Evolutionary conservation across 106 monocot species (phyloP).

Genomic region (Apostasia shenzhenica): DNA sequence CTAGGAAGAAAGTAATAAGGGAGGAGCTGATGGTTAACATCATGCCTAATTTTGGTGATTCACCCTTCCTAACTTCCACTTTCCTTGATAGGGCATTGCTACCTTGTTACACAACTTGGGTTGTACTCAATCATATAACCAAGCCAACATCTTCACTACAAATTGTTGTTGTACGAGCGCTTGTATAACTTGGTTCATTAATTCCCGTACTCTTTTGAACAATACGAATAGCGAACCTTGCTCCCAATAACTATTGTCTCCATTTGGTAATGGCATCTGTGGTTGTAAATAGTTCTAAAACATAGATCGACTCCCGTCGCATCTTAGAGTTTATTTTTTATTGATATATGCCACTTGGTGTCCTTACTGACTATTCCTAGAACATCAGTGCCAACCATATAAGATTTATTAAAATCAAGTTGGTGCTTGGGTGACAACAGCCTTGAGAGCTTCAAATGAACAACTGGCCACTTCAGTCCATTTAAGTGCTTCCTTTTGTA

Average conservation of each 20-base stretch:
- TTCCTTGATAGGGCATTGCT: slow-evolving; percentile 1
- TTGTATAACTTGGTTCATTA: background rate
- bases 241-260: slow-evolving; percentile 4
- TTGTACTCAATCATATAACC: background rate
- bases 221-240: background rate
- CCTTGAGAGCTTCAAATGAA: no score
- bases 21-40: no score
- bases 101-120: background rate
- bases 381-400: no score
- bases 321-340: no score
- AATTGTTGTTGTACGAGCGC: background rate
- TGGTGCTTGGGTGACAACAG: no score
- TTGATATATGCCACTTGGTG: background rate
- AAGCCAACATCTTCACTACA: background rate
- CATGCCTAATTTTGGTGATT: background rate
- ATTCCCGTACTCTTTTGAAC: slow-evolving; percentile 1
- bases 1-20: background rate
- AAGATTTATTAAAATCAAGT: no score
- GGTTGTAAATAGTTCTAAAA: background rate
- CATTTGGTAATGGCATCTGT: background rate
- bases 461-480: no score
- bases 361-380: no score
- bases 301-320: background rate
- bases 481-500: no score
- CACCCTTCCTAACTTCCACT: background rate